Conservation (phyloP, 2,329 filamentous ascomycete genomes). For the Sporothrix schenckii region DNA sequence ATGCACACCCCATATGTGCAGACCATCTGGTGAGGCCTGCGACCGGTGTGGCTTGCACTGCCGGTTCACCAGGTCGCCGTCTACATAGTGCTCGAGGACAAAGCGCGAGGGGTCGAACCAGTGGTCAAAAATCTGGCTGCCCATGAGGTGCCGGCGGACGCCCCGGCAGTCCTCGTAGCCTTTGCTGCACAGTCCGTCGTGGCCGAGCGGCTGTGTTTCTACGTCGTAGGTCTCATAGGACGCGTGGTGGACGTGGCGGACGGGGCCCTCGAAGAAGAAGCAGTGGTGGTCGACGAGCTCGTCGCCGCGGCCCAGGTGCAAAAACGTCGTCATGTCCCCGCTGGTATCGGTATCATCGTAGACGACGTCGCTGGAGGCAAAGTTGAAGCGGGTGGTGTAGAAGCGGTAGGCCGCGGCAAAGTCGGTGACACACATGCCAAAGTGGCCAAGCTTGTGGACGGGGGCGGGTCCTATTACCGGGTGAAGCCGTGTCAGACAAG, state of each 20-base stretch:
- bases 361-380: constrained; percentile 53
- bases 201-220: constrained; percentile 69
- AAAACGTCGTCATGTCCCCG: constrained; percentile 50
- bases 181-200: constrained; percentile 67
- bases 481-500: not conserved
- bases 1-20: constrained; percentile 51
- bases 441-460: constrained; percentile 58
- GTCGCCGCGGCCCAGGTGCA: constrained; percentile 50
- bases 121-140: constrained; percentile 73
- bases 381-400: constrained; percentile 55
- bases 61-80: constrained; percentile 66
- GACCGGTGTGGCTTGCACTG: constrained; percentile 53
- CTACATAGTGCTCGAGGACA: constrained; percentile 72
- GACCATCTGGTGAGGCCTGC: constrained; percentile 46
- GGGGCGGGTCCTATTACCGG: constrained; percentile 39
- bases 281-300: constrained; percentile 55
- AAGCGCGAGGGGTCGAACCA: constrained; percentile 67
- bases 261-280: constrained; percentile 54
- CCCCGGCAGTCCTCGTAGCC: constrained; percentile 70
- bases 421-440: constrained; percentile 57
- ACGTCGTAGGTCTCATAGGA: constrained; percentile 73
- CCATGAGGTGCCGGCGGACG: constrained; percentile 69
- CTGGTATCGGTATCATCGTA: constrained; percentile 44
- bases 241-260: constrained; percentile 65
- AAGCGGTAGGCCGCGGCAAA: constrained; percentile 54